Percentiles rank a stretch among this genome's conserved stretches.
phyloP scores from a whole-genome alignment of 164 flowering plant genomes.

The Pachysandra terminalis region DNA sequence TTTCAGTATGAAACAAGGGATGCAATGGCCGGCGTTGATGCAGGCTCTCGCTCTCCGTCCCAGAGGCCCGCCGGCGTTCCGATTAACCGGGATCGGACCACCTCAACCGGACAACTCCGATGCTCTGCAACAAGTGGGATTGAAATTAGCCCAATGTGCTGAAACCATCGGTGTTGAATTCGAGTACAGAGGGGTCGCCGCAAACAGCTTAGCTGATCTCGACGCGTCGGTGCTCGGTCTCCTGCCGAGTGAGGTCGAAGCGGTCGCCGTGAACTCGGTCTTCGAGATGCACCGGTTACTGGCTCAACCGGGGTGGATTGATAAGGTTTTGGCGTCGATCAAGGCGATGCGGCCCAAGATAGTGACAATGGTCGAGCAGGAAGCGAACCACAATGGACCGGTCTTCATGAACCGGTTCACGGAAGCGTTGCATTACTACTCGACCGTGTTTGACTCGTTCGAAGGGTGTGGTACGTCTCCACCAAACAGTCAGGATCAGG shows the following conservation, averaged over 20 bases:
- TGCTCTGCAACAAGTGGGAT: constrained; percentile 29
- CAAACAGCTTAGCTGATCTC: constrained; percentile 50
- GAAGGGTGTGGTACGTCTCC: constrained; percentile 43
- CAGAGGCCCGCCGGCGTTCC: constrained; percentile 31
- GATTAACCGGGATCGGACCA: constrained; percentile 33
- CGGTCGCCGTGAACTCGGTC: constrained; percentile 73
- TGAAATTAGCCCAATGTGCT: constrained; percentile 44
- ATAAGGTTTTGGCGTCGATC: constrained; percentile 47
- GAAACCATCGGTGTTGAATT: constrained; percentile 57
- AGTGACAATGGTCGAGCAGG: constrained; percentile 75
- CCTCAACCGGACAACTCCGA: constrained; percentile 31
- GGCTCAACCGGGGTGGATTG: constrained; percentile 53
- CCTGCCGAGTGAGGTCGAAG: constrained; percentile 38
- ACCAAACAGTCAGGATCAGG: constrained; percentile 16
- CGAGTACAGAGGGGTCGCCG: constrained; percentile 53
- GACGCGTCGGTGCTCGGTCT: constrained; percentile 49
- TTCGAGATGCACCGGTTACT: constrained; percentile 64
- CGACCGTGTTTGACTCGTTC: constrained; percentile 72
- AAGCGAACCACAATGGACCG: constrained; percentile 71
- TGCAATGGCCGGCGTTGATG: constrained; percentile 40
- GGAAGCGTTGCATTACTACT: constrained; percentile 70
- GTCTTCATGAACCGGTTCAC: constrained; percentile 68
- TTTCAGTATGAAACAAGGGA: constrained; percentile 45
- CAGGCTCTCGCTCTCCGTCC: constrained; percentile 33
- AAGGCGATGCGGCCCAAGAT: constrained; percentile 54